Conservation (phyloP, 2,329 filamentous ascomycete genomes). For the Gaeumannomyces sp. region DNA sequence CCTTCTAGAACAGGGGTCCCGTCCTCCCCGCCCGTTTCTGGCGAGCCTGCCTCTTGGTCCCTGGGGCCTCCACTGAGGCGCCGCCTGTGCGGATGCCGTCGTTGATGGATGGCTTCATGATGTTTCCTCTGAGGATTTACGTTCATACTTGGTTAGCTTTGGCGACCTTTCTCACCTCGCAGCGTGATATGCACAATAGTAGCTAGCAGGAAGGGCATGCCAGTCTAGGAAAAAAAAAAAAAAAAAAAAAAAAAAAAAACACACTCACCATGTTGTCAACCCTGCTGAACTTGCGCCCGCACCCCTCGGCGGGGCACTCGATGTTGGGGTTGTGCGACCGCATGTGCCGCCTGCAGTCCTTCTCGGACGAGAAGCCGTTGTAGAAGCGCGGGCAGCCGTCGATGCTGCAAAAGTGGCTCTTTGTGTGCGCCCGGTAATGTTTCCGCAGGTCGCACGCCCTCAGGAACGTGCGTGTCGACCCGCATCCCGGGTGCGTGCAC, state of each 20-base stretch:
- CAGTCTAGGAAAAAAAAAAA: neutral
- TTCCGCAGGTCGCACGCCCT: conserved; percentile 6
- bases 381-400: conserved; percentile 4
- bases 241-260: too few relatives aligned
- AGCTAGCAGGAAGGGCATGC: too few relatives aligned
- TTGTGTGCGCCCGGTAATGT: conserved; percentile 4
- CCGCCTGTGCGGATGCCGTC: neutral
- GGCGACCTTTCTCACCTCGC: neutral
- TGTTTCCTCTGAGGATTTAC: neutral
- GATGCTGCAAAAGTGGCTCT: conserved; percentile 3
- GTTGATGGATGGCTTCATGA: conserved; percentile 3
- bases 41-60: neutral
- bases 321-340: conserved; percentile 5
- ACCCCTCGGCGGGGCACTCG: conserved; percentile 5
- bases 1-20: neutral
- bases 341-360: conserved; percentile 7
- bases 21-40: neutral
- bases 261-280: conserved; percentile 8
- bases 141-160: neutral
- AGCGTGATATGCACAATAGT: too few relatives aligned
- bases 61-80: neutral
- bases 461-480: neutral
- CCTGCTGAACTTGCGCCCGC: conserved; percentile 5
- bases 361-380: conserved; percentile 4
- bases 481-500: neutral